Evolutionary conservation across 225 moss, liverwort and hornwort species (phyloP).

Genomic region (Lunularia cruciata): DNA sequence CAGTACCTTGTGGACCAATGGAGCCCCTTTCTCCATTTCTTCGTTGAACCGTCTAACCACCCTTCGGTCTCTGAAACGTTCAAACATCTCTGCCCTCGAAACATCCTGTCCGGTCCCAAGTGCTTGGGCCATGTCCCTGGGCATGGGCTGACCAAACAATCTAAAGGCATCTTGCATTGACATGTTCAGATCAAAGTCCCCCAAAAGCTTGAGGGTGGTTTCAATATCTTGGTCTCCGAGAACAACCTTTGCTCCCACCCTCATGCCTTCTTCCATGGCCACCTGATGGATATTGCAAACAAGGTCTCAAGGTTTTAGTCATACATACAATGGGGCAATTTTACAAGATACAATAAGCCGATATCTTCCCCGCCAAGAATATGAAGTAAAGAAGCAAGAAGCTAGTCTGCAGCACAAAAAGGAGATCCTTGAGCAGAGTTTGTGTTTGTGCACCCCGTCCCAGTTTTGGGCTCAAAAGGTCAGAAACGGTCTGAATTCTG

Average conservation of each 20-base stretch:
- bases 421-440: too few relatives aligned
- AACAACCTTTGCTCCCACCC: conserved; percentile 51
- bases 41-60: conserved; percentile 46
- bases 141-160: conserved; percentile 48
- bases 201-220: conserved; percentile 42
- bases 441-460: too few relatives aligned
- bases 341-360: too few relatives aligned
- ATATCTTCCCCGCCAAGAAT: too few relatives aligned
- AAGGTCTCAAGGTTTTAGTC: background rate
- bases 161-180: conserved; percentile 43
- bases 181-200: conserved; percentile 40
- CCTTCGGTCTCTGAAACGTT: conserved; percentile 46
- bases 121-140: conserved; percentile 39
- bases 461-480: too few relatives aligned
- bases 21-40: conserved; percentile 53
- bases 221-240: conserved; percentile 62
- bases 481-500: too few relatives aligned
- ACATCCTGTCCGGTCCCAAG: conserved; percentile 24
- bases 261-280: conserved; percentile 54
- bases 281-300: conserved; percentile 24
- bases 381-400: too few relatives aligned
- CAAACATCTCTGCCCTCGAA: conserved; percentile 37
- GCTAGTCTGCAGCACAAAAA: too few relatives aligned
- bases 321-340: too few relatives aligned
- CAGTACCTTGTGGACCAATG: conserved; percentile 34